These are phyloP conservation scores for Spergularia bocconei DNA, from an alignment of 148 eudicot species.

Conservation along the genomic window DNA sequence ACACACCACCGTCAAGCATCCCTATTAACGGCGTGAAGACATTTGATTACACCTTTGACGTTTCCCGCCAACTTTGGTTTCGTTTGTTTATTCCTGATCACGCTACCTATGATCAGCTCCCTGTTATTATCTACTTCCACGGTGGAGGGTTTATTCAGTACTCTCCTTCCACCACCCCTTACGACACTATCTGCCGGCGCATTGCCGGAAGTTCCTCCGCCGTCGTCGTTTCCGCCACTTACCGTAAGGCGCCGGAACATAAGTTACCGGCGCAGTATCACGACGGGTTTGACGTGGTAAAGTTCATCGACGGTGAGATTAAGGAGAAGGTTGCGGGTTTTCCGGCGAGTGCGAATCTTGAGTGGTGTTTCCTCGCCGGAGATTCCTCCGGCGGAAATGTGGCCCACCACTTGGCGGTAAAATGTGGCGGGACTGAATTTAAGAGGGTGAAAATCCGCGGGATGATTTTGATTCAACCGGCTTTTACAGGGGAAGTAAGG, in stretches of 20 bases:
- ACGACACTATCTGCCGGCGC: slow-evolving; percentile 33
- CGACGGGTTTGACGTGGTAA: slow-evolving; percentile 33
- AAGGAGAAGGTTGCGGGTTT: neutral
- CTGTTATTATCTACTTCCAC: slow-evolving; percentile 38
- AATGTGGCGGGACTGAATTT: slow-evolving; percentile 14
- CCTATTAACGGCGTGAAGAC: slow-evolving; percentile 25
- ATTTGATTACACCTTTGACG: slow-evolving; percentile 29
- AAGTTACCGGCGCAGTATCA: slow-evolving; percentile 32
- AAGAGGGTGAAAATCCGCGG: slow-evolving; percentile 29
- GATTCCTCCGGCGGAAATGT: slow-evolving; percentile 48
- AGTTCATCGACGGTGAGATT: slow-evolving; percentile 27
- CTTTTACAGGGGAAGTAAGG: slow-evolving; percentile 43
- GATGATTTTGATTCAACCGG: slow-evolving; percentile 35
- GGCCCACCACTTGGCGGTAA: slow-evolving; percentile 35
- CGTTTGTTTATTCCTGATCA: slow-evolving; percentile 18
- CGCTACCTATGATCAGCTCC: slow-evolving; percentile 5
- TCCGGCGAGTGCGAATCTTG: slow-evolving; percentile 27
- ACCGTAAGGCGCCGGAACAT: slow-evolving; percentile 44
- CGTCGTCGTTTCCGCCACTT: slow-evolving; percentile 36
- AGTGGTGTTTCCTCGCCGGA: slow-evolving; percentile 39
- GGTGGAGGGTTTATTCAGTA: slow-evolving; percentile 40
- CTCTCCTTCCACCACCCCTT: slow-evolving; percentile 23
- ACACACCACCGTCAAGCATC: slow-evolving; percentile 19
- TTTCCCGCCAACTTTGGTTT: slow-evolving; percentile 26
- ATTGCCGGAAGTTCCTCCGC: slow-evolving; percentile 25